phyloP scores from a whole-genome alignment of 352 stramenopile genomes.

The Phytophthora podocarpi region DNA sequence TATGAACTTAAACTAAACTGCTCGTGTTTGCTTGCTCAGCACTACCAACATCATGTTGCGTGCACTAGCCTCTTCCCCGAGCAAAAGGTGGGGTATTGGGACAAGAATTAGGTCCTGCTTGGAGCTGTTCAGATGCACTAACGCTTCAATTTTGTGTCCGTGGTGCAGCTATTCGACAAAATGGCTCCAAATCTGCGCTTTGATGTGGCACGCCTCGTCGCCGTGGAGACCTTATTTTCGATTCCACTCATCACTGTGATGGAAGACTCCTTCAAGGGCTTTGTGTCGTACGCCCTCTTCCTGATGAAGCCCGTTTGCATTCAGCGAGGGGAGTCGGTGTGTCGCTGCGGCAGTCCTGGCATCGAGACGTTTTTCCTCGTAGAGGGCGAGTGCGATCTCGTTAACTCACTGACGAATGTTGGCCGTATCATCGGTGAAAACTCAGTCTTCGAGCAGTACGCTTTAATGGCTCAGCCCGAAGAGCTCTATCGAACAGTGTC shows the following conservation, averaged over 20 bases:
- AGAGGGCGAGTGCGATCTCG: constrained; percentile 80
- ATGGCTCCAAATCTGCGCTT: constrained; percentile 83
- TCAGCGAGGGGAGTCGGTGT: constrained; percentile 72
- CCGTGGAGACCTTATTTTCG: constrained; percentile 73
- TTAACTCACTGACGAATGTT: constrained; percentile 67
- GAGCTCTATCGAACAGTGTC: constrained; percentile 83
- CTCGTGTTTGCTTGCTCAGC: constrained; percentile 34
- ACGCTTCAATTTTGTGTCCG: neutral
- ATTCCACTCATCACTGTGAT: constrained; percentile 88
- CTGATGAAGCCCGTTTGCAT: constrained; percentile 81
- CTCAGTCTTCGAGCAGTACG: constrained; percentile 84
- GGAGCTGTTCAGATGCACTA: neutral
- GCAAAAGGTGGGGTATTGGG: constrained; percentile 55
- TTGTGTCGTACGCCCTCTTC: constrained; percentile 88
- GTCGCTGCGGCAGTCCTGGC: constrained; percentile 67
- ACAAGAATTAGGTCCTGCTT: neutral
- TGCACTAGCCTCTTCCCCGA: constrained; percentile 83
- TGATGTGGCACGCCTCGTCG: constrained; percentile 79
- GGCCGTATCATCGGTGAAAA: constrained; percentile 72
- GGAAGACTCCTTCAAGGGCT: constrained; percentile 89
- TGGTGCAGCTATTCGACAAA: constrained; percentile 75
- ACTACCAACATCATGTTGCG: constrained; percentile 74
- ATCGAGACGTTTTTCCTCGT: constrained; percentile 88
- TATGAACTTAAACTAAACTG: neutral
- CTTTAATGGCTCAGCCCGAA: constrained; percentile 65